These are phyloP conservation scores for Cladosporium sp. DNA, from an alignment of 2,329 filamentous ascomycete genomes.

Conservation along the genomic window DNA sequence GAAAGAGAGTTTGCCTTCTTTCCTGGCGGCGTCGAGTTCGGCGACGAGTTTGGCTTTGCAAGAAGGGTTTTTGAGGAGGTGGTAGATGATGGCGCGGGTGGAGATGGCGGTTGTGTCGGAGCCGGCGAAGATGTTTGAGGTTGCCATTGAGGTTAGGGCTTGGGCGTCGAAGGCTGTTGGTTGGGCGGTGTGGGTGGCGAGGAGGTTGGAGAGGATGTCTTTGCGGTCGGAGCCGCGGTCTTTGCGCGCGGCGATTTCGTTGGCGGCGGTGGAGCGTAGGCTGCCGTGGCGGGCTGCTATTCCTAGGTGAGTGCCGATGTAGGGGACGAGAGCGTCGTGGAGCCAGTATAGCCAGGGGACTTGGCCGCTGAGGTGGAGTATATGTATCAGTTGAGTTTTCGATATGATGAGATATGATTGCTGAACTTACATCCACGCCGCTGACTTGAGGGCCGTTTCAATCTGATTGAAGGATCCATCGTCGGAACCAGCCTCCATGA, in stretches of 20 bases:
- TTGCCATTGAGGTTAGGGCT: slow-evolving; percentile 43
- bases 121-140: slow-evolving; percentile 41
- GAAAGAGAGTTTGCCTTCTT: slow-evolving; percentile 31
- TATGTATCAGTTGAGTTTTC: background rate
- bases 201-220: slow-evolving; percentile 55
- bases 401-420: too few relatives aligned
- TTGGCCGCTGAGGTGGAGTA: slow-evolving; percentile 3
- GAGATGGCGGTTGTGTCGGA: slow-evolving; percentile 47
- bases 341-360: slow-evolving; percentile 29
- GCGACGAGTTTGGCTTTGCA: slow-evolving; percentile 35
- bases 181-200: slow-evolving; percentile 43
- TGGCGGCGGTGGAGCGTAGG: slow-evolving; percentile 32
- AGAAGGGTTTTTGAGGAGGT: slow-evolving; percentile 37
- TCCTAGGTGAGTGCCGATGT: slow-evolving; percentile 30
- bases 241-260: slow-evolving; percentile 33
- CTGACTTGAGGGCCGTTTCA: slow-evolving; percentile 28
- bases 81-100: slow-evolving; percentile 40
- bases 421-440: slow-evolving; percentile 24
- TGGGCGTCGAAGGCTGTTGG: slow-evolving; percentile 41
- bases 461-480: slow-evolving; percentile 19
- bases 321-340: slow-evolving; percentile 33
- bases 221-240: slow-evolving; percentile 36
- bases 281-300: slow-evolving; percentile 30
- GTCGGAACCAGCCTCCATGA: slow-evolving; percentile 44
- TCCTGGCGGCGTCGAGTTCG: slow-evolving; percentile 36